Conservation (phyloP, 495 filamentous ascomycete genomes). For the Aspergillus kassunensis region DNA sequence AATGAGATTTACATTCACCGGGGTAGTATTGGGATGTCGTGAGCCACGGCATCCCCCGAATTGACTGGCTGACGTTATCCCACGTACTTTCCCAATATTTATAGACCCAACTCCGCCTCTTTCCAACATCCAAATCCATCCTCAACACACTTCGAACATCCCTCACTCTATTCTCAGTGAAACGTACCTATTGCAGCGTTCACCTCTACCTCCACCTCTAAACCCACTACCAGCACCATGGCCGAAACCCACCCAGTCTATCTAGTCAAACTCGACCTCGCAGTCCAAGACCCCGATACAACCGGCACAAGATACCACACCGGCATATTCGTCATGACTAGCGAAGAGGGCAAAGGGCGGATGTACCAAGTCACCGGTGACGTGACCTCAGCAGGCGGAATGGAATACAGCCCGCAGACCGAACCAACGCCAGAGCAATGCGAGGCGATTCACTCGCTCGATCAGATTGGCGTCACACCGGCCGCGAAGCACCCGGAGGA, state of each 20-base stretch:
- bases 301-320: conserved; percentile 21
- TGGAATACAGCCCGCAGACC: conserved; percentile 17
- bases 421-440: conserved; percentile 12
- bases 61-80: no score
- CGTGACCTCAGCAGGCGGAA: conserved; percentile 19
- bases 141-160: no score
- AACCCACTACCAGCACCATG: conserved; percentile 3
- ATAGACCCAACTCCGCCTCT: no score
- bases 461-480: conserved; percentile 18
- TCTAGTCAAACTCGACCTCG: conserved; percentile 18
- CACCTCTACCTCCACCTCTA: conserved; percentile 1
- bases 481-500: conserved; percentile 8
- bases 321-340: conserved; percentile 27
- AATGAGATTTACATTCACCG: no score
- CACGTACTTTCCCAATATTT: no score
- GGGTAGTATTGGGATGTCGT: no score
- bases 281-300: conserved; percentile 25
- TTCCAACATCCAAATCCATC: no score
- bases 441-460: conserved; percentile 15
- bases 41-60: no score
- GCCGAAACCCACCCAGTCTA: conserved; percentile 18
- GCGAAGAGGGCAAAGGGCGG: conserved; percentile 15
- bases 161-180: no score
- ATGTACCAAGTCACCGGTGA: conserved; percentile 31
- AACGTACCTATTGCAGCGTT: no score